These are phyloP conservation scores for Candida pseudofarinosa DNA, from an alignment of 805 yeast species.

Conservation along the genomic window DNA sequence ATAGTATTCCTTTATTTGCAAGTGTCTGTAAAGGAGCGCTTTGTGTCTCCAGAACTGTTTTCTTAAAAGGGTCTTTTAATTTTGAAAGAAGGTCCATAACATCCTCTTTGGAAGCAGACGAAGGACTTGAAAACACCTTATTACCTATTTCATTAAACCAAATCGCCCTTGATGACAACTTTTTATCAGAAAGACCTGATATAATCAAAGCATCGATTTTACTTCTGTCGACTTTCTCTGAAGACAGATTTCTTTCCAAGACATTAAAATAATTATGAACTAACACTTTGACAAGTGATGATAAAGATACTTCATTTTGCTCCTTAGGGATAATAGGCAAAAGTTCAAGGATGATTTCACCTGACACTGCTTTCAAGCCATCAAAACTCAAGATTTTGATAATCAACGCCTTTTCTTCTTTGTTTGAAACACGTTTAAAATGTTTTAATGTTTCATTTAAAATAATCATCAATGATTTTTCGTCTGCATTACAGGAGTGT, in stretches of 20 bases:
- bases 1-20: slow-evolving; percentile 47
- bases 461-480: slow-evolving; percentile 26
- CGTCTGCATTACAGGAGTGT: slow-evolving; percentile 11
- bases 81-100: slow-evolving; percentile 10
- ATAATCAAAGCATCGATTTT: slow-evolving; percentile 23
- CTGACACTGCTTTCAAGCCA: slow-evolving; percentile 20
- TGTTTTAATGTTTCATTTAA: slow-evolving; percentile 53
- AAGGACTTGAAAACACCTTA: slow-evolving; percentile 13
- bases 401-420: slow-evolving; percentile 61
- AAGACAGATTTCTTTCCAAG: slow-evolving; percentile 8
- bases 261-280: slow-evolving; percentile 38
- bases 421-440: slow-evolving; percentile 52
- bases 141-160: slow-evolving; percentile 61
- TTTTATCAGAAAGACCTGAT: slow-evolving; percentile 66
- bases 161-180: slow-evolving; percentile 53
- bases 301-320: slow-evolving; percentile 63
- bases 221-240: slow-evolving; percentile 4
- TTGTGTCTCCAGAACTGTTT: slow-evolving; percentile 39
- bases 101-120: slow-evolving; percentile 5
- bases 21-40: slow-evolving; percentile 52
- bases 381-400: slow-evolving; percentile 39
- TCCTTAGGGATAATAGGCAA: slow-evolving; percentile 64
- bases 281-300: slow-evolving; percentile 46
- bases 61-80: slow-evolving; percentile 18
- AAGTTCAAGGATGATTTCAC: slow-evolving; percentile 40